Conservation (phyloP, 2,329 filamentous ascomycete genomes). For the Arthrinium phaeospermum region DNA sequence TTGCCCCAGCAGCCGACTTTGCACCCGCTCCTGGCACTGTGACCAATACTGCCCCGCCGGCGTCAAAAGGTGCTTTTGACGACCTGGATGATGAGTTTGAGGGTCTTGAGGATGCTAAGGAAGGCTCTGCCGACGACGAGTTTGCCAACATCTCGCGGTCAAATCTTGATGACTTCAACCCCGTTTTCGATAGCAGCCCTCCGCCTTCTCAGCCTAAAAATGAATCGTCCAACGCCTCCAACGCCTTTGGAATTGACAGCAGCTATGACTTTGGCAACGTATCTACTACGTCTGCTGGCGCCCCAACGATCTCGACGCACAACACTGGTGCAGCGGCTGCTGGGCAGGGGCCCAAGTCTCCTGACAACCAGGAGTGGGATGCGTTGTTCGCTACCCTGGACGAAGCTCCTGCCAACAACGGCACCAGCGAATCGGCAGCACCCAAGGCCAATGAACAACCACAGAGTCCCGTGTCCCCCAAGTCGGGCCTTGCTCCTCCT, state of each 20-base stretch:
- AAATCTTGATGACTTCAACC: slow-evolving; percentile 78
- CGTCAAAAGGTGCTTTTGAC: slow-evolving; percentile 66
- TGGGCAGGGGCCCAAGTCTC: slow-evolving; percentile 45
- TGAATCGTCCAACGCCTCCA: slow-evolving; percentile 53
- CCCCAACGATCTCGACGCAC: slow-evolving; percentile 35
- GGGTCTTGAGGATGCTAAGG: slow-evolving; percentile 82
- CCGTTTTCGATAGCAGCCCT: slow-evolving; percentile 77
- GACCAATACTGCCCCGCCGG: slow-evolving; percentile 39
- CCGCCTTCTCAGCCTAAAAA: slow-evolving; percentile 60
- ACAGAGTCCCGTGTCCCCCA: slow-evolving; percentile 33
- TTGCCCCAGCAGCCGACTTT: slow-evolving; percentile 37
- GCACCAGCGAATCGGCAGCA: slow-evolving; percentile 1
- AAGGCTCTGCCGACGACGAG: slow-evolving; percentile 79
- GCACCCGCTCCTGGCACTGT: slow-evolving; percentile 43
- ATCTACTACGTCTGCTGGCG: slow-evolving; percentile 41
- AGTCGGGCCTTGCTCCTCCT: slow-evolving; percentile 32
- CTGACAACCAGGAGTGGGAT: slow-evolving; percentile 84
- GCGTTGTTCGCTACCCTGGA: slow-evolving; percentile 87
- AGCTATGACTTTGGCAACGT: slow-evolving; percentile 64
- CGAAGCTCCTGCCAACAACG: slow-evolving; percentile 45
- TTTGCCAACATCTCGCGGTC: slow-evolving; percentile 77
- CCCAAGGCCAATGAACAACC: slow-evolving; percentile 30
- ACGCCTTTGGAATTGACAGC: slow-evolving; percentile 58
- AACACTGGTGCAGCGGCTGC: slow-evolving; percentile 41
- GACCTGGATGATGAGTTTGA: slow-evolving; percentile 83